A percentile compares a stretch with the other conserved stretches of the same genome.
These are phyloP conservation scores for Saturnispora silvae DNA, from an alignment of 805 yeast species.

Conservation along the genomic window DNA sequence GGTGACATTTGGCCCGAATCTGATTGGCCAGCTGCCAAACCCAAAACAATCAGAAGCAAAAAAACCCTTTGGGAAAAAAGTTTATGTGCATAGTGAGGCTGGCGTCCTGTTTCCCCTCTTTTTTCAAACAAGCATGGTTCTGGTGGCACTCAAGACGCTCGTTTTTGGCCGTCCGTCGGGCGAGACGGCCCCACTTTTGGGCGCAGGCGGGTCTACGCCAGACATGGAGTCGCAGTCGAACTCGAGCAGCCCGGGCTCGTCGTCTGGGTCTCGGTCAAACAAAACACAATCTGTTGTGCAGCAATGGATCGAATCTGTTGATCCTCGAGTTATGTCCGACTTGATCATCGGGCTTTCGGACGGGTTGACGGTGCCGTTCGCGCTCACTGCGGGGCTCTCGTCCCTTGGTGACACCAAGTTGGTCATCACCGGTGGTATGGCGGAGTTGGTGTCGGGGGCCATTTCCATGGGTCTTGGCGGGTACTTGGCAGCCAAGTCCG, in stretches of 20 bases:
- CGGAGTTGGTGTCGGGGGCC: conserved; percentile 94
- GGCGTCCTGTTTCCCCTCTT: not conserved
- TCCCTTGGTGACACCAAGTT: conserved; percentile 81
- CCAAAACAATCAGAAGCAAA: too few relatives aligned
- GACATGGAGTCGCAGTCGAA: too few relatives aligned
- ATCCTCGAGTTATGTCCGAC: conserved; percentile 92
- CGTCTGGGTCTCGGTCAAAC: conserved; percentile 1
- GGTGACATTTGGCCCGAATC: too few relatives aligned
- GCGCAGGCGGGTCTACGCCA: too few relatives aligned
- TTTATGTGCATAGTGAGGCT: too few relatives aligned
- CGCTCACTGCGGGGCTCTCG: conserved; percentile 91
- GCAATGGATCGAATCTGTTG: conserved; percentile 28
- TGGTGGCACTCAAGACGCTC: conserved; percentile 6
- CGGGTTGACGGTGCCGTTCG: conserved; percentile 97
- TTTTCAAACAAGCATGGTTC: conserved; percentile 2
- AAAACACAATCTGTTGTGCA: too few relatives aligned
- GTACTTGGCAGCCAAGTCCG: conserved; percentile 86
- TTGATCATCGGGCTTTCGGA: conserved; percentile 88
- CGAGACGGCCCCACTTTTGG: too few relatives aligned
- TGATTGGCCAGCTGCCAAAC: too few relatives aligned
- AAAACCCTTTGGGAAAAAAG: too few relatives aligned
- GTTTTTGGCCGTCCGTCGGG: too few relatives aligned
- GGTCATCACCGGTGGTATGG: conserved; percentile 96
- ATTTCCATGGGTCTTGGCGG: conserved; percentile 98
- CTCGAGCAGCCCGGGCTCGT: not conserved